Base-by-base conservation (phyloP, 2,329 filamentous ascomycete species). In the Xylariaceae sp. region DNA sequence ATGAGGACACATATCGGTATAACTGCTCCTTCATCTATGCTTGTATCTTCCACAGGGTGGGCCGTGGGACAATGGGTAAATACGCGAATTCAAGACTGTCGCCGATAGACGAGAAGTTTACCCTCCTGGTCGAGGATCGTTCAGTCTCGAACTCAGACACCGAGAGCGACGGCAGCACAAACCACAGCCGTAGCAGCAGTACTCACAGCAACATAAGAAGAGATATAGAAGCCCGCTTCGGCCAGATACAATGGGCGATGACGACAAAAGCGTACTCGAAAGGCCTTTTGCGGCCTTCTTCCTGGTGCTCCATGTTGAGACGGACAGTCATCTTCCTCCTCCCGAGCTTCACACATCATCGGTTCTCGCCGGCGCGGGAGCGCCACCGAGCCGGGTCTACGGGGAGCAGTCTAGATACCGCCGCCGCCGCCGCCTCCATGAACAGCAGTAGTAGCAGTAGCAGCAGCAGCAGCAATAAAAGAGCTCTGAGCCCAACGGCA, bases 261-360 rank as follows among this genome's bases (percentile, higher is more conserved):
- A 62, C 67, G 23, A 56, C 71, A 30, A 66, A 67, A 48, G 48
- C 64, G 18, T 68, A 66, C 23, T 62, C 62, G 45, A 62, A 61
- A 37, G 26, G 62, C 59, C 23, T 70, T 61, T 18, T 37, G 11
- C 39, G 63, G 65, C 68, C 50, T 59, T 74, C 26, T 11, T 70
- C 73, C 37, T 75, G 71, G 70, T 67, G 68, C 11, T 60, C 68
- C n/a, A 60, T 71, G n/a, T 50, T 75, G 2, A 55, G 76, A 43
- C 75, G 75, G 11, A 62, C 67, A 20, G 63, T 64, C 56, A 63
- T 78, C 59, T 81, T 81, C 63, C 67, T 82, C 13, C 65, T 79
- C n/a, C 80, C 80, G n/a, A 80, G 76, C 66, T 82, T 82, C 60
- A 60, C 81, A 39, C 78, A 80, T 43, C 71, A 74, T 41, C 72